Base-by-base conservation (phyloP, 495 filamentous ascomycete genomes). In the Hyaloscypha bicolor region DNA sequence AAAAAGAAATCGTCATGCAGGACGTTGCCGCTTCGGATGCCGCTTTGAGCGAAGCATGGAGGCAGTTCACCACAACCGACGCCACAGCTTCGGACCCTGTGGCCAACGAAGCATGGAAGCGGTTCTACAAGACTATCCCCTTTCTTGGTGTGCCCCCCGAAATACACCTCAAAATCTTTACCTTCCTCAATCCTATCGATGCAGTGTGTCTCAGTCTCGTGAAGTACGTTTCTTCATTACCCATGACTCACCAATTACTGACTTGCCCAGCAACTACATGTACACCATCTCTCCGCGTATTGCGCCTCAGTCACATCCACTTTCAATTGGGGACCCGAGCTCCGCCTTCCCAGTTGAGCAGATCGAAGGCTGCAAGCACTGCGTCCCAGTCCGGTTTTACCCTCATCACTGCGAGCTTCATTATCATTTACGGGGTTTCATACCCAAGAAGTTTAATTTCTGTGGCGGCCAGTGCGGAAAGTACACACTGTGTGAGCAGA, bases 381-480 rank as follows among this genome's bases (percentile, higher is more conserved):
- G 69, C 29, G 30, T 62, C 22, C 69, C 69, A 22, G 65, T 68
- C 2, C 69, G 64, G 30, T 71, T 56, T 57, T 68, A 56, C 45
- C 69, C 69, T 1, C 59, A 64, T 11, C 69, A 71, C 33, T 71
- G 69, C 55, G 69, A 71, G 32, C 58, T 71, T 1, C 69, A 71
- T 25, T 71, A 60, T 55, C 69, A 71, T 66, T 33, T 71, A 6
- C 39, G 42, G 0, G 29, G 9, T 0, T 67, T 56, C 35, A 68
- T 71, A 9, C 69, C 69, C 6, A 30, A 56, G 21, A 6, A 71
- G 33, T 14, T 68, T 33, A 59, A 8, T 5, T 68, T 61, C 32
- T 71, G 69, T 31, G 32, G 30, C 3, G 65, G 45, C 0, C 33
- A 2, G n/a, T 71, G 69, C 51, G 6, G 19, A 12, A 52, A 52